Percentiles rank a stretch among this genome's conserved stretches.
phyloP scores from a whole-genome alignment of 768 basidiomycete genomes.

The Leucocoprinus leucothites region DNA sequence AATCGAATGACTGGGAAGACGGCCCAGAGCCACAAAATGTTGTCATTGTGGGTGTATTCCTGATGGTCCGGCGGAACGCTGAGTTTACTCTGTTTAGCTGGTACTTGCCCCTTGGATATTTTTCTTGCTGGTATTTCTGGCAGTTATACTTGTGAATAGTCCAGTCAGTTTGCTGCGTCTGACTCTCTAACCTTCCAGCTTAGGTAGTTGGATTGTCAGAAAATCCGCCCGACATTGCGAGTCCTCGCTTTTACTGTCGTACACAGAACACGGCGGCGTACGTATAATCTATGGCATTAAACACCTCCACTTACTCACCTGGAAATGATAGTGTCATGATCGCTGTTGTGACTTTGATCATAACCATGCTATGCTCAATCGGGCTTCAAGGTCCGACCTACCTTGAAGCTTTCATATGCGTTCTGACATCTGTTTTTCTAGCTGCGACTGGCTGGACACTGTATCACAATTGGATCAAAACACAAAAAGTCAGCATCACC shows the following conservation, averaged over 20 bases:
- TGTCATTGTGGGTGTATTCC: background rate
- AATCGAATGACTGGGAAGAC: slow-evolving; percentile 8
- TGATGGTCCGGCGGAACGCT: background rate
- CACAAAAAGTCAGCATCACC: slow-evolving; percentile 3
- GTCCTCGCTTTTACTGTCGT: background rate
- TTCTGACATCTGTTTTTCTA: background rate
- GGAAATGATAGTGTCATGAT: background rate
- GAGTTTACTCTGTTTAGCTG: background rate
- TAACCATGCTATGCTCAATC: background rate
- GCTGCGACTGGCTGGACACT: slow-evolving; percentile 7
- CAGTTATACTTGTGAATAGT: background rate
- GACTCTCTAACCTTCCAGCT: background rate
- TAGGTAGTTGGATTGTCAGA: slow-evolving; percentile 2
- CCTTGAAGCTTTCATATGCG: background rate
- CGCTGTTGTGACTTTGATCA: background rate
- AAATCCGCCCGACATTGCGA: background rate
- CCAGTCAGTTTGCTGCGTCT: background rate
- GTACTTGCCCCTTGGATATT: slow-evolving; percentile 5
- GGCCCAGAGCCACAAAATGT: slow-evolving; percentile 4
- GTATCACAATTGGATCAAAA: slow-evolving; percentile 8
- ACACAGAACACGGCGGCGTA: background rate
- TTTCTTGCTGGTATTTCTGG: slow-evolving; percentile 7
- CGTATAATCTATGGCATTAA: background rate
- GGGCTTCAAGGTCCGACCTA: background rate
- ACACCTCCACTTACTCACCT: background rate